Conservation (phyloP, 345 rosid species). For the Eucalyptus sideroxylon region DNA sequence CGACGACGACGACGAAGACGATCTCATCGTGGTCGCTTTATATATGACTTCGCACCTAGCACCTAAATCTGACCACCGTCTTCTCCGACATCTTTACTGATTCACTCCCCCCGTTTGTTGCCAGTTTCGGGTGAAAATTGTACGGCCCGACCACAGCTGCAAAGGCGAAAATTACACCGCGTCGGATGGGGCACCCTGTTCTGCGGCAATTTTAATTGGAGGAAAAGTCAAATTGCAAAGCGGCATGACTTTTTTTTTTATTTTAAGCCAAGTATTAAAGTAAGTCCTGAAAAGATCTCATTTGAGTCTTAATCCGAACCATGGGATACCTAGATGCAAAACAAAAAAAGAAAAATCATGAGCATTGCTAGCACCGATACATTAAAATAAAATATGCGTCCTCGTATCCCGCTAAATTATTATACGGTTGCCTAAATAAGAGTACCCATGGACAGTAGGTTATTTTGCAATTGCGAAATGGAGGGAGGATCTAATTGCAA, state of each 20-base stretch:
- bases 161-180: background rate
- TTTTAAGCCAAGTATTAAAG: too few species aligned
- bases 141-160: background rate
- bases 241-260: too few species aligned
- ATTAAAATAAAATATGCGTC: too few species aligned
- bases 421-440: too few species aligned
- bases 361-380: too few species aligned
- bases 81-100: background rate
- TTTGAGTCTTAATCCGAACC: too few species aligned
- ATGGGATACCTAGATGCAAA: too few species aligned
- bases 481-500: background rate
- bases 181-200: background rate
- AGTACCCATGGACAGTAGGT: too few species aligned
- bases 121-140: background rate
- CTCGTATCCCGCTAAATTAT: rapidly evolving
- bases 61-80: background rate
- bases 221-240: background rate
- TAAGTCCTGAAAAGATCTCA: too few species aligned
- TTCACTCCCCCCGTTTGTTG: background rate
- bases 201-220: background rate
- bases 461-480: background rate
- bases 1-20: background rate
- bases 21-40: background rate
- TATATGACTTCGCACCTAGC: background rate
- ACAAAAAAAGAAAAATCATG: too few species aligned